Evolutionary conservation across 352 stramenopile genomes (phyloP), one percentile per base, ranked within the genome.

Genomic region (Phytophthora hybrid): DNA sequence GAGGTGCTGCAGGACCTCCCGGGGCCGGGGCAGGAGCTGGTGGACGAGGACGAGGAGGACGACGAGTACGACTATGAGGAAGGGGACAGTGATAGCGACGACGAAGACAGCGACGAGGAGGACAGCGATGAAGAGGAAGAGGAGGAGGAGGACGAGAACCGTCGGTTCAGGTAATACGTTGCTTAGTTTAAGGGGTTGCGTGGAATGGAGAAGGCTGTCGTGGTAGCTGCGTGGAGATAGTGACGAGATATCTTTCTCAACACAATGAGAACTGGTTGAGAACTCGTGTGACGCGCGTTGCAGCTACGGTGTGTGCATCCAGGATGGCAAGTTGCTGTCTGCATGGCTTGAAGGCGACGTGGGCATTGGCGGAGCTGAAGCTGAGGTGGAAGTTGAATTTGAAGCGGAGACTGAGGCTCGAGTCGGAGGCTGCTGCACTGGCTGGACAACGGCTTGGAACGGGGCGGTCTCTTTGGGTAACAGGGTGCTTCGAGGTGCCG

Each of bases 1-100:
- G 80, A 91, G 59, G 78, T 89, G 23, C 71, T 94, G 21, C 72
- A 79, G 4, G 83, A 91, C 11, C 57, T 91, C 13, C 73, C 80
- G 63, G 39, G 65, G 29, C 18, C 59, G 29, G 63, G 62, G 9
- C 59, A 77, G 55, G 63, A 77, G 46, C 18, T 66, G 39, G 13
- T 57, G 16, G 59, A 73, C 16, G 69, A 80, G 18, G 73, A 75
- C 9, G 58, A 73, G 14, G 69, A 80, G 13, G n/a, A n/a, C n/a
- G 73, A 75, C 9, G 68, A 74, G 21, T 46, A 73, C 32, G 68
- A 77, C 11, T 56, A 67, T 26, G 72, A 74, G 16, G 60, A 65
- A 4, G 68, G 59, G 1, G 53, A 72, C 11, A 54, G 53, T 49
- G 52, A 67, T 9, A 59, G 70, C 4, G 57, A 75, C 5, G 53